A percentile compares a stretch with the other conserved stretches of the same genome.
phyloP scores from a whole-genome alignment of 768 basidiomycete genomes.

The Suillus sp. region DNA sequence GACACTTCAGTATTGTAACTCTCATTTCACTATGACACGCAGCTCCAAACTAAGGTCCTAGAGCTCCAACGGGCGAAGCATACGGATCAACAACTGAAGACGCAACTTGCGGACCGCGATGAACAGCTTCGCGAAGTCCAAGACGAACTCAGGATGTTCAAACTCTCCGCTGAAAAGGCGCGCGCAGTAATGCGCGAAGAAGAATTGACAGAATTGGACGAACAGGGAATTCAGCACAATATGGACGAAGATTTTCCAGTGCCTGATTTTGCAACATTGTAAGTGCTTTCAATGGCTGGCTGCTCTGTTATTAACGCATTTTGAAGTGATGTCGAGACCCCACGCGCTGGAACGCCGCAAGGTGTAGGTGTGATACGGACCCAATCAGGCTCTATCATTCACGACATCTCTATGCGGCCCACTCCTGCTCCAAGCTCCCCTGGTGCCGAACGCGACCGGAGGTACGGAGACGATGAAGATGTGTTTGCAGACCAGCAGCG shows the following conservation, averaged over 20 bases:
- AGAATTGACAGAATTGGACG: constrained; percentile 17
- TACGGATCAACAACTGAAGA: constrained; percentile 29
- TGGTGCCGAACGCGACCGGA: constrained; percentile 18
- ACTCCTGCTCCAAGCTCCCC: constrained; percentile 50
- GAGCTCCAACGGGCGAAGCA: neutral
- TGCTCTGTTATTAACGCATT: neutral
- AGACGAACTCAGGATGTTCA: neutral
- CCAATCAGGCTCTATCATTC: constrained; percentile 50
- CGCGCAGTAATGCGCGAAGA: constrained; percentile 10
- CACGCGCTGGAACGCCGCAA: neutral
- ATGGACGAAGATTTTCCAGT: constrained; percentile 4
- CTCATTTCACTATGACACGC: neutral
- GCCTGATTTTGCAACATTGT: constrained; percentile 11
- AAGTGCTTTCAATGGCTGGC: neutral
- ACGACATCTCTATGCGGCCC: constrained; percentile 48
- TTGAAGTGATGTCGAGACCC: constrained; percentile 1
- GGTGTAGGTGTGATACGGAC: constrained; percentile 37
- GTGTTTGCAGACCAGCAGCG: neutral
- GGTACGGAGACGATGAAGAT: constrained; percentile 15
- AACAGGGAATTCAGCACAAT: constrained; percentile 4
- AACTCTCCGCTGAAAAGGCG: neutral
- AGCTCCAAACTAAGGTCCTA: constrained; percentile 5
- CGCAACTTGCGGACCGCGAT: constrained; percentile 29
- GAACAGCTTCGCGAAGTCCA: constrained; percentile 21
- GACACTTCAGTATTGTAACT: neutral